Percentiles rank a stretch among this genome's conserved stretches.
Conservation (phyloP, 2,329 filamentous ascomycete species). For the Xylariaceae sp. region DNA sequence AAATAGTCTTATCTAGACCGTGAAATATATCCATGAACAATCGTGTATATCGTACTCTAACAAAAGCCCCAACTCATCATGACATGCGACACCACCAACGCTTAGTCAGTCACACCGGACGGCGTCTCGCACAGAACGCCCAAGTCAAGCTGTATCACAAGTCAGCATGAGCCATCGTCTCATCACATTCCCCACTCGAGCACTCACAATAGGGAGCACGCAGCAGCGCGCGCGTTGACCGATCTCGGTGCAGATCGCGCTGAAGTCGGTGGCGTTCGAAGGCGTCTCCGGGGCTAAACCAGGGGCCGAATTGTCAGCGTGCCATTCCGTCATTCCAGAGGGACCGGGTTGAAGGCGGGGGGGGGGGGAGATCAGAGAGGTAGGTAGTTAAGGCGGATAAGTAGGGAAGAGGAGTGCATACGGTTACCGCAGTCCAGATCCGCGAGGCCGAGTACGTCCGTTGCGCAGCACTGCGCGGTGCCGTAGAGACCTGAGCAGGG, state of each 20-base stretch:
- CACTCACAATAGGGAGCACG: slow-evolving; percentile 36
- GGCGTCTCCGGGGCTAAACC: slow-evolving; percentile 32
- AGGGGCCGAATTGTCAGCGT: background rate
- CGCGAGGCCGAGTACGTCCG: slow-evolving; percentile 1
- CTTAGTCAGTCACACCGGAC: background rate
- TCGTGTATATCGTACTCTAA: too few species aligned
- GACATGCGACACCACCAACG: background rate
- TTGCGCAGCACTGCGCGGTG: background rate
- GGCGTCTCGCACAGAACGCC: background rate
- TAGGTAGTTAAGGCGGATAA: too few species aligned
- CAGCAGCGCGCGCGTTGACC: slow-evolving; percentile 49
- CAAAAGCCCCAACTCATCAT: too few species aligned
- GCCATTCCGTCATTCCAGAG: background rate
- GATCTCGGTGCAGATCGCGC: slow-evolving; percentile 33
- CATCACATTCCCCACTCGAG: background rate
- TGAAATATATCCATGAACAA: background rate
- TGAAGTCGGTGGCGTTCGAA: slow-evolving; percentile 36
- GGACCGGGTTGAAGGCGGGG: background rate
- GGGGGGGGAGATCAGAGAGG: too few species aligned
- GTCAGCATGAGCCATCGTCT: background rate
- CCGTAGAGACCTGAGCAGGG: background rate
- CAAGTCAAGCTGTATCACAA: slow-evolving; percentile 1
- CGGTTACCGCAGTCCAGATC: slow-evolving; percentile 1
- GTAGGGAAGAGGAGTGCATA: background rate
- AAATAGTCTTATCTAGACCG: background rate